A percentile compares a stretch with the other conserved stretches of the same genome.
Conservation (phyloP, 495 filamentous ascomycete genomes). For the Tricharina praecox region DNA sequence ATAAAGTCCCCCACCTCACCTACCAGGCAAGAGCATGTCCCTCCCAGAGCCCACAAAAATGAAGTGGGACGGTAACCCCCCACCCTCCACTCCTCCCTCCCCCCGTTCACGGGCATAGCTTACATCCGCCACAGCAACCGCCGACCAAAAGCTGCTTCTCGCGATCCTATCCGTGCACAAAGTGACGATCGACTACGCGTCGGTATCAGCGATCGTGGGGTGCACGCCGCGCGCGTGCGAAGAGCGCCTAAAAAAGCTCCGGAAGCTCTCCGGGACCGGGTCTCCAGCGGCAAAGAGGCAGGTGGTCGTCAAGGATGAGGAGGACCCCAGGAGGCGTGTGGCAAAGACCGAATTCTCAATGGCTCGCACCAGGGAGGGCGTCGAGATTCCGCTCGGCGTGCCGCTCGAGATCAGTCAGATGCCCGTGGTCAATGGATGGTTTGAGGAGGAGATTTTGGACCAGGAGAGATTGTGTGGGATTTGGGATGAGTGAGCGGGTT, state of each 20-base stretch:
- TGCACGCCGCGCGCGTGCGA: constrained; percentile 27
- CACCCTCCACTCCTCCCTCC: neutral
- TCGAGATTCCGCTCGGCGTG: constrained; percentile 10
- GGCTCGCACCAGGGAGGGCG: constrained; percentile 3
- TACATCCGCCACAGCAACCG: constrained; percentile 10
- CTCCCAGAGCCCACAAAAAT: too few species aligned
- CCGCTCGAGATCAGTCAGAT: constrained; percentile 8
- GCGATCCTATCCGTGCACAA: constrained; percentile 22
- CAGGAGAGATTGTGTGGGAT: too few species aligned
- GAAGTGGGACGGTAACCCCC: neutral
- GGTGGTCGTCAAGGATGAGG: neutral
- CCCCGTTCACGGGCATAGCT: neutral
- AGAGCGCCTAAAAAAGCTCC: constrained; percentile 25
- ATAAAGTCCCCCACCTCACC: neutral
- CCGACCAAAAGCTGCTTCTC: constrained; percentile 25
- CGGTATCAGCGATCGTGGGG: constrained; percentile 23
- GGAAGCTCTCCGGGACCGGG: constrained; percentile 18
- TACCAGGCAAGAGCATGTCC: too few species aligned
- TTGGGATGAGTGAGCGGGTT: too few species aligned
- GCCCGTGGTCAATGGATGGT: too few species aligned
- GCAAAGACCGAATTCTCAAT: neutral
- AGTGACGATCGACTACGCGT: constrained; percentile 18
- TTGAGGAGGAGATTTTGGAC: too few species aligned
- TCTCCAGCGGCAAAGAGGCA: neutral
- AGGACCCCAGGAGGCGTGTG: neutral